Percentiles rank a stretch among this genome's conserved stretches.
These are phyloP conservation scores for Coemansia sp. DNA, from an alignment of 192 early-diverging fungal genomes.

Conservation along the genomic window DNA sequence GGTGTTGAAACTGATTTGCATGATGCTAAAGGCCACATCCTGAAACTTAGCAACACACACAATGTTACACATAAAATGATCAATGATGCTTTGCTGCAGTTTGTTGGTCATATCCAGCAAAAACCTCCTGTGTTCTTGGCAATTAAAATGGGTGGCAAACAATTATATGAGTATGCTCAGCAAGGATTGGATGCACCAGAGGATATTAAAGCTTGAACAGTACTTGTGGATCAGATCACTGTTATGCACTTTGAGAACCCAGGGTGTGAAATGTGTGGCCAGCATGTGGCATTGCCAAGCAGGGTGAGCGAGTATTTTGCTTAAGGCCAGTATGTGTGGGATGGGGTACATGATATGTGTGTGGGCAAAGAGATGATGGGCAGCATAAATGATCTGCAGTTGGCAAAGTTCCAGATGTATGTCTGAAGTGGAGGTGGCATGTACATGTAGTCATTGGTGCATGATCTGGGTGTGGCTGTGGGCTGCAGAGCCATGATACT, in stretches of 20 bases:
- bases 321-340: constrained; percentile 21
- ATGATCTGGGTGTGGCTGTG: constrained; percentile 62
- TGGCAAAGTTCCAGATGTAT: constrained; percentile 57
- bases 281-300: constrained; percentile 14
- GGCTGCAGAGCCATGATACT: constrained; percentile 64
- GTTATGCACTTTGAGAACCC: constrained; percentile 24
- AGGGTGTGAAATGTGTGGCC: neutral
- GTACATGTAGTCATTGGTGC: constrained; percentile 69
- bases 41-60: constrained; percentile 24
- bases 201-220: constrained; percentile 15
- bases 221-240: constrained; percentile 19
- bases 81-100: constrained; percentile 41
- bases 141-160: constrained; percentile 64
- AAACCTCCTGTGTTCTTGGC: constrained; percentile 73
- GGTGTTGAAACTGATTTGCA: constrained; percentile 62
- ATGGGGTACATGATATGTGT: neutral
- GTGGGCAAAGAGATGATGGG: constrained; percentile 17
- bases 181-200: constrained; percentile 28
- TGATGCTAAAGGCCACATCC: constrained; percentile 58
- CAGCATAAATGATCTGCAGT: constrained; percentile 21
- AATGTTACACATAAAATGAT: constrained; percentile 49
- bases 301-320: constrained; percentile 21
- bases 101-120: constrained; percentile 63
- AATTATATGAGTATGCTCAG: constrained; percentile 72
- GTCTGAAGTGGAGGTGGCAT: constrained; percentile 66